Evolutionary conservation across 2,329 filamentous ascomycete species (phyloP).

Genomic region (Ophiostoma ips): DNA sequence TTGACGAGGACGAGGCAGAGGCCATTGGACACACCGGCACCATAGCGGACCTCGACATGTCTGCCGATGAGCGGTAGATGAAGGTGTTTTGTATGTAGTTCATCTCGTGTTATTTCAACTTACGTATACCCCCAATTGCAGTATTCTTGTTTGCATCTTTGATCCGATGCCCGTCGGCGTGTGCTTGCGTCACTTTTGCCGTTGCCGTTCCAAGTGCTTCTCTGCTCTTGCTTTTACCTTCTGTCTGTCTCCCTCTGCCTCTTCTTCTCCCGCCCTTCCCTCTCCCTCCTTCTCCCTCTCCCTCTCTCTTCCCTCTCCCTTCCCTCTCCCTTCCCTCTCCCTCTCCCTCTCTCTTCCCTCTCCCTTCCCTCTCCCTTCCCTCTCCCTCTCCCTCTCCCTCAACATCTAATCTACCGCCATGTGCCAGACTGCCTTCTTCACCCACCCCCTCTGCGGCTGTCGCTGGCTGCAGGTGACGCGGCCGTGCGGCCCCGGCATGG

Average conservation of each 20-base stretch:
- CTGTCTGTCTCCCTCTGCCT: no score
- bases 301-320: no score
- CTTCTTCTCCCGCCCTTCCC: no score
- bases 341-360: background rate
- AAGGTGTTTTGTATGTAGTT: background rate
- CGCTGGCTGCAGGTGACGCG: conserved; percentile 34
- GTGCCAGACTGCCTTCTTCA: conserved; percentile 35
- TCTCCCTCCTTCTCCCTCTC: no score
- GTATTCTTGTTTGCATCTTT: no score
- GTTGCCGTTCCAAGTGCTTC: no score
- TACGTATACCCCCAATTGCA: no score
- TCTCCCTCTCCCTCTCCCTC: background rate
- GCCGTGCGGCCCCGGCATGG: conserved; percentile 34
- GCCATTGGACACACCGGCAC: conserved; percentile 12
- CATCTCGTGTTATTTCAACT: background rate
- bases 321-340: no score
- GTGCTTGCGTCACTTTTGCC: no score
- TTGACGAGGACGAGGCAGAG: conserved; percentile 10
- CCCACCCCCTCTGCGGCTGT: conserved; percentile 35
- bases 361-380: background rate
- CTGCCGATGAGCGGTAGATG: conserved; percentile 7
- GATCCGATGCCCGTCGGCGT: no score
- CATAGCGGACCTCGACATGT: conserved; percentile 13
- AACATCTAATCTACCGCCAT: conserved; percentile 20
- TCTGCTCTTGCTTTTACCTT: no score